Conservation (phyloP, 352 stramenopile species). For the Phytopythium litorale region DNA sequence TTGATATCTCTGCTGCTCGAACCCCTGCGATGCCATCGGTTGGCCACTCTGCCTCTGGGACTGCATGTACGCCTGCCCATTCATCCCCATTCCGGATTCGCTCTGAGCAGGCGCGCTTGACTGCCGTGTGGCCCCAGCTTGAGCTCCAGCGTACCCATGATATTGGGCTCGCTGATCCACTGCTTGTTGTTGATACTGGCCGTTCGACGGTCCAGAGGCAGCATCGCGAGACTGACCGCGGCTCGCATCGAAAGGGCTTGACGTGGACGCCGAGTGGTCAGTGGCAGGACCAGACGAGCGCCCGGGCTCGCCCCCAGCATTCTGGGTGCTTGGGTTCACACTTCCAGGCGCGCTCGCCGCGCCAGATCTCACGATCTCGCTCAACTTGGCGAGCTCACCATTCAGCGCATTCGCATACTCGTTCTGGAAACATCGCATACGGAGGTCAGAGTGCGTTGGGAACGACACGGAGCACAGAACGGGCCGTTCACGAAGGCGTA, state of each 20-base stretch:
- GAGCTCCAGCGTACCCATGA: neutral
- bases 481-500: conserved; percentile 11
- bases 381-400: conserved; percentile 58
- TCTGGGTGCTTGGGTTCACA: neutral
- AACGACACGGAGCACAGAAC: neutral
- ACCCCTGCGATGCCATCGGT: neutral
- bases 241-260: neutral
- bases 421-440: conserved; percentile 15
- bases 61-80: neutral
- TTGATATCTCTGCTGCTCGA: conserved; percentile 15
- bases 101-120: neutral
- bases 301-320: neutral
- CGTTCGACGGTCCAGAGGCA: neutral
- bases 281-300: neutral
- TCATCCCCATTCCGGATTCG: neutral
- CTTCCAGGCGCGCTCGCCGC: neutral
- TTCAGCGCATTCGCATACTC: conserved; percentile 56
- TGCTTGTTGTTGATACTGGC: neutral
- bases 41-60: neutral
- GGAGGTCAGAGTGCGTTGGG: neutral
- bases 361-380: conserved; percentile 38
- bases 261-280: neutral
- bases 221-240: neutral
- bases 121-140: neutral
- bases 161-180: neutral